Conservation (phyloP, 179 eudicot species). For the Gypsophila paniculata region DNA sequence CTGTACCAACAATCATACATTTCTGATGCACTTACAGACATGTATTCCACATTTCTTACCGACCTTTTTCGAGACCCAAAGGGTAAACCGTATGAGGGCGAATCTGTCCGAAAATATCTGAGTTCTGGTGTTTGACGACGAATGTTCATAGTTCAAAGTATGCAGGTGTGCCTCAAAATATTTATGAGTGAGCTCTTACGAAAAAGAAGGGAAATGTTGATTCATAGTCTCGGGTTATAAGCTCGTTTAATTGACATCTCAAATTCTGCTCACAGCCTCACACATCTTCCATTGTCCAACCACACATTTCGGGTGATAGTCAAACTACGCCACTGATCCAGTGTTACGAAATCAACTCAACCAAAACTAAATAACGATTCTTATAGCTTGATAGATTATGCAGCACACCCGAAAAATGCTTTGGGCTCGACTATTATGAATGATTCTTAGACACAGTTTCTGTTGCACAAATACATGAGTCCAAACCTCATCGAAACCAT, state of each 20-base stretch:
- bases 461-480: too few species aligned
- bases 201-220: background rate
- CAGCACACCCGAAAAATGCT: too few species aligned
- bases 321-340: background rate
- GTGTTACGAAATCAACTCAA: background rate
- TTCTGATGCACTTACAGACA: constrained; percentile 28
- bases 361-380: background rate
- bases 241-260: background rate
- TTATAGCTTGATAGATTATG: too few species aligned
- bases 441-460: too few species aligned
- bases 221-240: background rate
- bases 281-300: too few species aligned
- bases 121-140: background rate
- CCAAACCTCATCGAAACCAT: too few species aligned
- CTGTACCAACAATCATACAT: constrained; percentile 22
- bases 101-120: background rate
- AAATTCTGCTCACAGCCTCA: too few species aligned
- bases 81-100: constrained; percentile 6
- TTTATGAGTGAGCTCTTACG: background rate
- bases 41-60: constrained; percentile 34
- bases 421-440: too few species aligned
- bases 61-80: constrained; percentile 22
- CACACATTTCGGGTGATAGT: background rate
- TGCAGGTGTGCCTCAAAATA: background rate
- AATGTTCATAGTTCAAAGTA: background rate